Evolutionary conservation across 2,329 filamentous ascomycete genomes (phyloP).

Genomic region (Aschersonia sp.): DNA sequence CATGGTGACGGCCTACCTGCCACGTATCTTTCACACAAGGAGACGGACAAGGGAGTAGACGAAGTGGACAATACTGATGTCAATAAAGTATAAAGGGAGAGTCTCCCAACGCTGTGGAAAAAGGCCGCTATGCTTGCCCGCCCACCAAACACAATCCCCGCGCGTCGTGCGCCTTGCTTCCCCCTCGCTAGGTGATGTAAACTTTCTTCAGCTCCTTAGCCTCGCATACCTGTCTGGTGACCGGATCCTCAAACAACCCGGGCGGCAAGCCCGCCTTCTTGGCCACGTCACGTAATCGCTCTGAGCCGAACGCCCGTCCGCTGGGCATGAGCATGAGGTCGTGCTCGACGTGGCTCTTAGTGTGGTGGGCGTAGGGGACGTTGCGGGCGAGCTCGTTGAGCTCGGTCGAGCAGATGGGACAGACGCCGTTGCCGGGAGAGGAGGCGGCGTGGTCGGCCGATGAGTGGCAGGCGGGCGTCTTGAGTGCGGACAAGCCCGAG

Average conservation of each 20-base stretch:
- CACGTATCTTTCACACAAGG: no score
- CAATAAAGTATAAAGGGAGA: no score
- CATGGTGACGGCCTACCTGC: no score
- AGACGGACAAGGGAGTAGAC: no score
- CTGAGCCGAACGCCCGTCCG: constrained; percentile 67
- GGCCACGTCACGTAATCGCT: constrained; percentile 61
- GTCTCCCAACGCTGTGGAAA: no score
- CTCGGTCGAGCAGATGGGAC: constrained; percentile 91
- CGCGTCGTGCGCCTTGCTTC: neutral
- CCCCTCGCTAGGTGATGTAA: constrained; percentile 56
- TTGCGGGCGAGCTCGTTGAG: constrained; percentile 79
- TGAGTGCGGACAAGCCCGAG: constrained; percentile 84
- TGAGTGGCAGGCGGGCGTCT: constrained; percentile 86
- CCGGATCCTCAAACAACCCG: constrained; percentile 62
- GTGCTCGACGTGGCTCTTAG: constrained; percentile 80
- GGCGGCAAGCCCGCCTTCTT: constrained; percentile 59
- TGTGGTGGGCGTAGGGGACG: constrained; percentile 91
- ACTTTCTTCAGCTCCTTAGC: constrained; percentile 64
- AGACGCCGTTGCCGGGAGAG: constrained; percentile 58
- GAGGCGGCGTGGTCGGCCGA: constrained; percentile 21
- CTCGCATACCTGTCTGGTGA: constrained; percentile 54
- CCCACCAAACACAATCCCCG: no score
- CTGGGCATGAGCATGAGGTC: constrained; percentile 83
- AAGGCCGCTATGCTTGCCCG: no score
- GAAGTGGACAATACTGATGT: no score